Conservation (phyloP, 495 filamentous ascomycete genomes). For the Neurospora hispaniola region DNA sequence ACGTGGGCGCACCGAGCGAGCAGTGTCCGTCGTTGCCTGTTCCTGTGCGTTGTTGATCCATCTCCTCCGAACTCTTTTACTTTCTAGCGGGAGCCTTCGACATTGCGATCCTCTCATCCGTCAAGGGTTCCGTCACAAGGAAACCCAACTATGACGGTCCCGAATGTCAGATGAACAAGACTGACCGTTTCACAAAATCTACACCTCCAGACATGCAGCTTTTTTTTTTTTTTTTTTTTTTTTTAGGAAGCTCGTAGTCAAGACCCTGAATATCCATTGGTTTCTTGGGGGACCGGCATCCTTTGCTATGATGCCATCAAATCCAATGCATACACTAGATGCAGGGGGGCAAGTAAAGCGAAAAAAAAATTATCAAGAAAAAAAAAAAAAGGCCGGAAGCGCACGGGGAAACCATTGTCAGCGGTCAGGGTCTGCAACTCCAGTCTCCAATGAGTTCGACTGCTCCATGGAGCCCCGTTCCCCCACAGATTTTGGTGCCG, state of each 20-base stretch:
- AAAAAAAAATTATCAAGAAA: neutral
- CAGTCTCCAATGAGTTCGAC: neutral
- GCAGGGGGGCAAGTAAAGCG: too few relatives aligned
- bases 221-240: too few relatives aligned
- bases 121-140: neutral
- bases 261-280: neutral
- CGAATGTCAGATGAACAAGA: neutral
- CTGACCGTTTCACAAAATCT: neutral
- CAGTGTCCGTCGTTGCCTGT: neutral
- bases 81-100: neutral
- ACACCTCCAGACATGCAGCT: neutral
- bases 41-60: neutral
- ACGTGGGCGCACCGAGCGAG: neutral
- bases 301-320: neutral
- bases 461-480: neutral
- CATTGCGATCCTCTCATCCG: neutral
- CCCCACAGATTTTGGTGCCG: neutral
- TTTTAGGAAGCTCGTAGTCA: neutral
- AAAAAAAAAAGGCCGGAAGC: neutral
- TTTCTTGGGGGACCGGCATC: neutral
- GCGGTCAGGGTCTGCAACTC: neutral
- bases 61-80: neutral
- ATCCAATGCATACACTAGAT: neutral
- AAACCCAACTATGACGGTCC: neutral
- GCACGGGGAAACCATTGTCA: neutral